phyloP scores from a whole-genome alignment of 192 early-diverging fungal genomes.

The Podila clonocystis region DNA sequence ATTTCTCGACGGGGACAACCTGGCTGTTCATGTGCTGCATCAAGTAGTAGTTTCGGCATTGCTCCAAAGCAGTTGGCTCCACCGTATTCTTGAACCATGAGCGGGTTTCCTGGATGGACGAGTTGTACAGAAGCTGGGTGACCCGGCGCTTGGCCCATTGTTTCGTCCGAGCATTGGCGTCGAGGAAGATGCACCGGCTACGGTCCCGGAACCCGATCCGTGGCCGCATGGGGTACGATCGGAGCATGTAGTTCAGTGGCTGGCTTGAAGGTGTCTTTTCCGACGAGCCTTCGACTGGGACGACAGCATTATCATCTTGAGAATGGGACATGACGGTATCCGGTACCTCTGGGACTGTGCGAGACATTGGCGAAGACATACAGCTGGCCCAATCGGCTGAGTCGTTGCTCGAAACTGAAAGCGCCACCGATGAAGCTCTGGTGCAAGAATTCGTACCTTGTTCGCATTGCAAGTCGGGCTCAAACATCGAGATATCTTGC shows the following conservation, averaged over 20 bases:
- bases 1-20: background rate
- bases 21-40: slow-evolving; percentile 6
- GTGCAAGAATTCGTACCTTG: background rate
- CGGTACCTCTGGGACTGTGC: background rate
- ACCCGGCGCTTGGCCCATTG: slow-evolving; percentile 10
- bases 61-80: slow-evolving; percentile 29
- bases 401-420: background rate
- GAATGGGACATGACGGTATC: too few species aligned
- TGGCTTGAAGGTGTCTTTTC: background rate
- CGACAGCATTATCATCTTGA: too few species aligned
- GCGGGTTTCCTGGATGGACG: slow-evolving; percentile 25
- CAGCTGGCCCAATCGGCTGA: slow-evolving; percentile 29
- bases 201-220: slow-evolving; percentile 21
- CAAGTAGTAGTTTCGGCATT: slow-evolving; percentile 17
- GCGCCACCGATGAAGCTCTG: background rate
- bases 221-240: slow-evolving; percentile 15
- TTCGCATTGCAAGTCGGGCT: background rate
- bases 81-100: slow-evolving; percentile 25
- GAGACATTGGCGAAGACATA: slow-evolving; percentile 13
- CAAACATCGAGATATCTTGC: too few species aligned
- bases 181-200: slow-evolving; percentile 25
- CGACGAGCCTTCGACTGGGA: background rate
- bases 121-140: slow-evolving; percentile 25
- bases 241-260: slow-evolving; percentile 4
- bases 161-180: background rate